Evolutionary conservation across 495 filamentous ascomycete species (phyloP), one percentile per base, ranked within the genome.

Genomic region (Parachaetomium inaequale): DNA sequence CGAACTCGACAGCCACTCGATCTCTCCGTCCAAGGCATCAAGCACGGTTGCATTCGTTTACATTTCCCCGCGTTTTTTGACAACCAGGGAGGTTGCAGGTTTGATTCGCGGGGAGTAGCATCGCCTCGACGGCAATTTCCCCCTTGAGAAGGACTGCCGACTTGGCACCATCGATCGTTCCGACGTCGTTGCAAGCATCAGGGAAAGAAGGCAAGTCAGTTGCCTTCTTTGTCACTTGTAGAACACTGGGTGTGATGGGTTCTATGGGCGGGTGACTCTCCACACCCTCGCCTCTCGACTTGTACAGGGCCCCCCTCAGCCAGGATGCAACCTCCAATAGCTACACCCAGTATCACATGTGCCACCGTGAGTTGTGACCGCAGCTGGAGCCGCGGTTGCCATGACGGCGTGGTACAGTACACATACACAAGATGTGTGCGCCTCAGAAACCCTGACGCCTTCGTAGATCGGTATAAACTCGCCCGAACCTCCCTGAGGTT

Each of bases 81-180:
- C 40, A 34, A 14, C 17, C 47, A 12, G 15, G 38, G 21, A 19
- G 34, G 26, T 42, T 47, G 61, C 26, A 23, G n/a, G 15, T 12
- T 31, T 46, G 62, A 63, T 63, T 63, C 43, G 62, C 55, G 55
- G 62, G 62, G 62, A 58, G 50, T 59, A 50, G 55, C 62, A 64
- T 64, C 38, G 61, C 21, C 19, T 25, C 14, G 26, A 21, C 34
- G 42, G 19, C 55, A 59, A 59, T 55, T 59, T 59, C 47, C 56
- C 17, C 49, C 49, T 64, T 59, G 62, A 59, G 62, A 26, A 36
- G 19, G 32, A 38, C 29, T 32, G 38, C 55, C 62, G 56, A 36
- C 62, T 64, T 64, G 62, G 62, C 56, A 50, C 14, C 56, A 23
- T 5, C 28, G 10, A 64, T 43, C 21, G 6, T 28, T 14, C 8